These are phyloP conservation scores for Pestalotiopsis fici DNA, from an alignment of 2,329 filamentous ascomycete species.

Conservation along the genomic window DNA sequence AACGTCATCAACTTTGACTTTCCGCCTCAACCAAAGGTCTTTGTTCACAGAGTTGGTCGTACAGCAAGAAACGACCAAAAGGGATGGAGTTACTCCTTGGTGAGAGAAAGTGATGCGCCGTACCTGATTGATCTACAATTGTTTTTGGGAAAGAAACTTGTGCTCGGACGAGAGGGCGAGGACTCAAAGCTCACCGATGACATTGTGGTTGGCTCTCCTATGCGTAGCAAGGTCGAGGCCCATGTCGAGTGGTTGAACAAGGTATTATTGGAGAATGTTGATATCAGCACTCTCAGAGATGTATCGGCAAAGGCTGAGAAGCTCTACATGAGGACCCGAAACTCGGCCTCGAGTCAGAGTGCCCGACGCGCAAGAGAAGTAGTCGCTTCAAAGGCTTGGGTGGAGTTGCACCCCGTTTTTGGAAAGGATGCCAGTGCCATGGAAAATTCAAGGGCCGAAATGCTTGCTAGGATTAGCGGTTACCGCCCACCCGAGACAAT, in stretches of 20 bases:
- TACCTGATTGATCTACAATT: slow-evolving; percentile 94
- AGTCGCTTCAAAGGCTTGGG: slow-evolving; percentile 69
- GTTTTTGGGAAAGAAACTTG: slow-evolving; percentile 82
- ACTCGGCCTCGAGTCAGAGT: slow-evolving; percentile 87
- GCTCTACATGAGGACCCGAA: slow-evolving; percentile 86
- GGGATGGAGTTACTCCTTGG: slow-evolving; percentile 94
- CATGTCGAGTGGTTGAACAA: slow-evolving; percentile 84
- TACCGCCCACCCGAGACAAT: slow-evolving; percentile 92
- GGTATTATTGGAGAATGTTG: slow-evolving; percentile 71
- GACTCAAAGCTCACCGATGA: slow-evolving; percentile 76
- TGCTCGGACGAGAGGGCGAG: slow-evolving; percentile 69
- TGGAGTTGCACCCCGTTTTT: slow-evolving; percentile 79
- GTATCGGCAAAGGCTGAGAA: slow-evolving; percentile 90
- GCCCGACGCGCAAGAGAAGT: slow-evolving; percentile 84
- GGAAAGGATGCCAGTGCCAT: slow-evolving; percentile 64
- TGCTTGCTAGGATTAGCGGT: slow-evolving; percentile 85
- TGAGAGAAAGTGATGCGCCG: slow-evolving; percentile 83
- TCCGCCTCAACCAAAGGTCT: slow-evolving; percentile 93
- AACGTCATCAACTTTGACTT: slow-evolving; percentile 99
- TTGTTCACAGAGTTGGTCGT: slow-evolving; percentile 92
- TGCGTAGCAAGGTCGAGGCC: slow-evolving; percentile 71
- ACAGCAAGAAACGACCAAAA: slow-evolving; percentile 91
- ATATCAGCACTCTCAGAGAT: slow-evolving; percentile 68
- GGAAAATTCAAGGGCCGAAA: slow-evolving; percentile 76
- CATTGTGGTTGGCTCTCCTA: slow-evolving; percentile 77